Base-by-base conservation (phyloP, 257 asterid genomes). In the Solanum corneliomulleri region DNA sequence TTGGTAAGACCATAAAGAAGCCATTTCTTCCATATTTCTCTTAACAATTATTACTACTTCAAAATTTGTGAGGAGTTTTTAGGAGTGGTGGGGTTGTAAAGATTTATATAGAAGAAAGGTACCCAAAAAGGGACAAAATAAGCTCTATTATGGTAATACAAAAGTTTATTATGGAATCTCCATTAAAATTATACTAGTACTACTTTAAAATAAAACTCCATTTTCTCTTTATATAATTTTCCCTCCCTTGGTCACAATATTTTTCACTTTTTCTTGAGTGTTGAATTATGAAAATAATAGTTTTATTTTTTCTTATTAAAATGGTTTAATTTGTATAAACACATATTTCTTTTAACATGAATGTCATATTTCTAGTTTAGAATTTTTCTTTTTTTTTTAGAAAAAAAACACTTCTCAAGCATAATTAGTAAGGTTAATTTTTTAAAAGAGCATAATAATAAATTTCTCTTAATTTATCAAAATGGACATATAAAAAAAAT, bases 1-100 rank as follows among this genome's bases (percentile, higher is more conserved):
- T 56, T 93, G 91, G 87, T 90, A 95, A 87, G 89, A 91, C 96
- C 96, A 96, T 15, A 91, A 81, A 83, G 95, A 88, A 88, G 92
- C 85, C 91, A 95, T 89, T 60, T 94, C 99, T 33, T 89, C 94
- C 95, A 94, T 71, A 93, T 90, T 39, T 21, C 31, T 11, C 31
- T 72, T 72, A 66, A 62, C 84, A 85, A 25, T 33, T 37, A 37
- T 6, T 37, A 37, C 39, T 10, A 25, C 29, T 15, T 60, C 66
- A 31, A 83, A 47, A 18, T 33, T 83, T 71, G 42, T 20, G 62
- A 41, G 90, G 90, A 37, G 64, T 81, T 83, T 86, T 83, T 49
- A 85, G 75, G 90, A 49, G 72, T 39, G 81, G 84, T 70, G 86
- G 87, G 86, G 86, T 85, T 81, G 83, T 78, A 0, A 89, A 86